These are phyloP conservation scores for Colletotrichum sp. DNA, from an alignment of 2,329 filamentous ascomycete genomes.

Conservation along the genomic window DNA sequence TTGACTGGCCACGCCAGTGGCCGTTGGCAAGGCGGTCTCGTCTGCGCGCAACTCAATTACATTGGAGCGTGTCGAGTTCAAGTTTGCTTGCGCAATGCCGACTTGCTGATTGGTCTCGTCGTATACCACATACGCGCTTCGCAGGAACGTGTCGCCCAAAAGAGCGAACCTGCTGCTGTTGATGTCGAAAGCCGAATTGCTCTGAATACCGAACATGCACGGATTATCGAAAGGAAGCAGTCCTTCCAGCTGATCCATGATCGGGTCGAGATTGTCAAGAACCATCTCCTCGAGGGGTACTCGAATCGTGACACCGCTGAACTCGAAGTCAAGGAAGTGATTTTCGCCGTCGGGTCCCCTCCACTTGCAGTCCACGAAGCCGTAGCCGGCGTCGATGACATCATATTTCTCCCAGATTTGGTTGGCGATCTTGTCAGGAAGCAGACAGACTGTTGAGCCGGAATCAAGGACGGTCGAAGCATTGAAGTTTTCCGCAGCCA, in stretches of 20 bases:
- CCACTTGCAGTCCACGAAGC: slow-evolving; percentile 65
- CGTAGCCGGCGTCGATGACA: slow-evolving; percentile 57
- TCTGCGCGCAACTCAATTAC: slow-evolving; percentile 50
- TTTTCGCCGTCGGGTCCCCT: slow-evolving; percentile 33
- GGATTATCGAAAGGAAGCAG: slow-evolving; percentile 43
- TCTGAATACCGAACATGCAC: slow-evolving; percentile 60
- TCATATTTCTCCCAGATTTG: slow-evolving; percentile 63
- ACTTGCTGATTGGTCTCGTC: slow-evolving; percentile 75
- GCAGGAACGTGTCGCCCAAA: slow-evolving; percentile 73
- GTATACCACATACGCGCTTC: slow-evolving; percentile 78
- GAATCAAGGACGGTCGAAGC: slow-evolving; percentile 71
- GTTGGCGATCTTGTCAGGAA: slow-evolving; percentile 60
- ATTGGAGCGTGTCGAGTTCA: slow-evolving; percentile 48
- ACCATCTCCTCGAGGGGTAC: slow-evolving; percentile 66
- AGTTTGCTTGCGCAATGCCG: slow-evolving; percentile 63
- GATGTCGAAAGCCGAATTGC: slow-evolving; percentile 68
- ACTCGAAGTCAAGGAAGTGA: slow-evolving; percentile 44
- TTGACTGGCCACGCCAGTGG: slow-evolving; percentile 43
- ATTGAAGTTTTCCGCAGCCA: slow-evolving; percentile 40
- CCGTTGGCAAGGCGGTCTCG: slow-evolving; percentile 43
- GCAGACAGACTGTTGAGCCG: slow-evolving; percentile 70
- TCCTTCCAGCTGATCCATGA: slow-evolving; percentile 41
- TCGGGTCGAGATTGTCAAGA: slow-evolving; percentile 36
- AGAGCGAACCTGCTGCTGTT: slow-evolving; percentile 62
- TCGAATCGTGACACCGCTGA: slow-evolving; percentile 47